Percentiles rank a stretch among this genome's conserved stretches.
Evolutionary conservation across 768 basidiomycete genomes (phyloP).

Genomic region (Daedalea quercina): DNA sequence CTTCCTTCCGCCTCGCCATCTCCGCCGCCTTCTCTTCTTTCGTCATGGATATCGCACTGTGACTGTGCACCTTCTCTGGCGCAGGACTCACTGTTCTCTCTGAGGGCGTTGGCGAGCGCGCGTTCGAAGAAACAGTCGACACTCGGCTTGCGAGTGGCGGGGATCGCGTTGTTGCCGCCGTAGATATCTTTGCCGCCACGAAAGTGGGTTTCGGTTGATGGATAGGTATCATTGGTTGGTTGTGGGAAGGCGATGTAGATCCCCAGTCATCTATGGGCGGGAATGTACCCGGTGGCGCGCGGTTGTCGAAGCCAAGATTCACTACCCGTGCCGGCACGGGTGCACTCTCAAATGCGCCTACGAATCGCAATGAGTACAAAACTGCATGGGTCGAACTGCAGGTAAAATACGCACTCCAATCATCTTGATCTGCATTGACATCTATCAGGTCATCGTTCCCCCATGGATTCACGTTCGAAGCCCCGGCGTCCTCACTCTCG

Average conservation of each 20-base stretch:
- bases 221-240: not conserved
- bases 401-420: conserved; percentile 70
- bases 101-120: conserved; percentile 15
- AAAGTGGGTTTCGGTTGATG: not conserved
- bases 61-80: conserved; percentile 14
- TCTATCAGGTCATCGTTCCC: conserved; percentile 83
- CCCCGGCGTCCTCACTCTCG: conserved; percentile 27
- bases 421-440: conserved; percentile 86
- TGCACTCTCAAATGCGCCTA: conserved; percentile 28
- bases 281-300: not conserved
- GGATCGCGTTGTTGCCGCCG: not conserved
- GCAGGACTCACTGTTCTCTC: conserved; percentile 13
- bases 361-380: not conserved
- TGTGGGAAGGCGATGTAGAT: not conserved
- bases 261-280: not conserved
- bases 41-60: conserved; percentile 43
- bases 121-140: conserved; percentile 1
- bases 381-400: not conserved
- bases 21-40: conserved; percentile 95
- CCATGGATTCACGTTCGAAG: conserved; percentile 45
- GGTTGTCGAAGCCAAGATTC: not conserved
- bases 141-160: not conserved
- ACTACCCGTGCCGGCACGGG: conserved; percentile 10
- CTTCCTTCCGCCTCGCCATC: conserved; percentile 87
- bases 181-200: not conserved